Base-by-base conservation (phyloP, 1,284 basidiomycete genomes). In the Mycena citricolor region DNA sequence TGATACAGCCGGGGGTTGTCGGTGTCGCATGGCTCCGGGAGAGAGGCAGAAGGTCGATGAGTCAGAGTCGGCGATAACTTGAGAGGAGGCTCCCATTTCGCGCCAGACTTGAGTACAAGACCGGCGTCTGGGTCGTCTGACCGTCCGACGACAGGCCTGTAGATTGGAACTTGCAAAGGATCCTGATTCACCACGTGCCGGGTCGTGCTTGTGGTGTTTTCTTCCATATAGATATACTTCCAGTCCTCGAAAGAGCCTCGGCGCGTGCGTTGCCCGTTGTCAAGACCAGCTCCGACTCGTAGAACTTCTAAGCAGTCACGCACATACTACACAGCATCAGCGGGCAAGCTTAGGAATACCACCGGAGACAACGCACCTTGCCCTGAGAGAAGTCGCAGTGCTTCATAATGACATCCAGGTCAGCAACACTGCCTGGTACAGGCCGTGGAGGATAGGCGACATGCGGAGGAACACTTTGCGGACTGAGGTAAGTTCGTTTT, bases 271-370 rank as follows among this genome's bases (percentile, higher is more conserved):
- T 76, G 70, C 37, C 77, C 81, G 52, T 79, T 82, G 63, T 88
- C 84, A 36, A 89, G 67, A 11, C 81, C 79, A 17, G 76, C 83
- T n/a, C 84, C 85, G 22, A 85, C 64, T 4, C 85, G 74, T 20
- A 90, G 68, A 47, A 86, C 76, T 59, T 90, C 85, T 16, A 90
- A 63, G 57, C 87, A 90, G 59, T 89, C 86, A 20, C 85, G 77
- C 11, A 88, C 85, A 60, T 85, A 86, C 76, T 85, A 33, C 28
- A 30, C 11, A 20, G 22, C 35, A 41, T 44, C 22, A 38, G 10
- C 13, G 13, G 29, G 31, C 22, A 12, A 16, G 32, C 42, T 24
- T 20, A 32, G 30, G 22, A 19, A 14, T 21, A 17, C 14, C n/a
- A 35, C 7, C 11, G 20, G 21, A 17, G 26, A 26, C n/a, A 25